These are phyloP conservation scores for Taphrina flavorubra DNA, from an alignment of 1,139 yeast species.

Conservation along the genomic window DNA sequence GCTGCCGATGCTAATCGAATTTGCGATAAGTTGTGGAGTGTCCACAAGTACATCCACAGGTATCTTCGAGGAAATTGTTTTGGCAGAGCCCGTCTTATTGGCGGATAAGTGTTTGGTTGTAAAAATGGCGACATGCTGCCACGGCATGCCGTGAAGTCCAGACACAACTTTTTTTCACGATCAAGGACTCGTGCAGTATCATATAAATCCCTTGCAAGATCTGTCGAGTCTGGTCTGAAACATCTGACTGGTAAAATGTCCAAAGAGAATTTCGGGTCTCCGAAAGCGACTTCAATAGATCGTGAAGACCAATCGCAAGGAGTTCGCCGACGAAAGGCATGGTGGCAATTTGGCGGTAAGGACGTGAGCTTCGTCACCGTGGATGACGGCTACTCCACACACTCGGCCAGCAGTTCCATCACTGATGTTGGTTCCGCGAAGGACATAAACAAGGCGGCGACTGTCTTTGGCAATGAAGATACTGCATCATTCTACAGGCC, in stretches of 20 bases:
- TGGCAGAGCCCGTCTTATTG: background rate
- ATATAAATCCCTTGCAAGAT: too few species aligned
- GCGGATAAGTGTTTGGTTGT: too few species aligned
- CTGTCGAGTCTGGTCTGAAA: too few species aligned
- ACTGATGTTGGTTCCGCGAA: background rate
- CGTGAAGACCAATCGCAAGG: background rate
- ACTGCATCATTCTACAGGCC: slow-evolving; percentile 49
- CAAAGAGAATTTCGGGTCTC: background rate
- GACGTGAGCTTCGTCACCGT: slow-evolving; percentile 14
- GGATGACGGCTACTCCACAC: background rate
- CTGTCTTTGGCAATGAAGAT: slow-evolving; percentile 5
- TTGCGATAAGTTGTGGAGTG: too few species aligned
- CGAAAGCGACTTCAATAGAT: background rate
- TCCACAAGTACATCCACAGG: too few species aligned
- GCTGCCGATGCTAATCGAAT: too few species aligned
- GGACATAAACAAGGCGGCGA: background rate
- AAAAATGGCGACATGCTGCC: background rate
- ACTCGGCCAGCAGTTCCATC: slow-evolving; percentile 5
- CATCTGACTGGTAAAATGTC: background rate
- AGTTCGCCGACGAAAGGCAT: background rate
- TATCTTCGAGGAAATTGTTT: background rate
- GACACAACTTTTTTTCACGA: too few species aligned
- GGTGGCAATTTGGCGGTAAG: slow-evolving; percentile 14
- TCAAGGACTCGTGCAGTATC: too few species aligned
- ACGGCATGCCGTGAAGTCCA: background rate